Evolutionary conservation across 1,284 basidiomycete species (phyloP).

Genomic region (Papiliotrema laurentii): DNA sequence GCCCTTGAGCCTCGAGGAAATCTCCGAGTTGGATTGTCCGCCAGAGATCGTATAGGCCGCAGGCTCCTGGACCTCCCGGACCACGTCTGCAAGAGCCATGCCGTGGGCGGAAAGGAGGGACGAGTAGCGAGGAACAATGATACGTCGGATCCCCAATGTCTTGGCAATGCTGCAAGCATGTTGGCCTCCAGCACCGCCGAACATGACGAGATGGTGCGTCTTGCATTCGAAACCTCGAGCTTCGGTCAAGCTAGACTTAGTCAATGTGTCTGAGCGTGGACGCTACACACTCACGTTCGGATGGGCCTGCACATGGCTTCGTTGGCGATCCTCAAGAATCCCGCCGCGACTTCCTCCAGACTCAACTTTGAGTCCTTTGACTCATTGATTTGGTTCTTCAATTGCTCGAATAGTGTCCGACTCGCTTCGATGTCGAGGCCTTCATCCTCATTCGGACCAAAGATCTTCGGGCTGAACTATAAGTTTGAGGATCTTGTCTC

Average conservation of each 20-base stretch:
- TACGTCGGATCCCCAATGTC: slow-evolving; percentile 31
- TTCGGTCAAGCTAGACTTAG: slow-evolving; percentile 22
- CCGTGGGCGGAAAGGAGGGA: slow-evolving; percentile 42
- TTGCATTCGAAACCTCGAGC: slow-evolving; percentile 33
- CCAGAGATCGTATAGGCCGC: slow-evolving; percentile 20
- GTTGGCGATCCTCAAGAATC: slow-evolving; percentile 36
- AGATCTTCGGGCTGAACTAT: slow-evolving; percentile 32
- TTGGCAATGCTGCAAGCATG: slow-evolving; percentile 35
- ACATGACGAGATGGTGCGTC: slow-evolving; percentile 34
- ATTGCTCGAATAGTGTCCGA: slow-evolving; percentile 39
- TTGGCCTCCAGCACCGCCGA: slow-evolving; percentile 42
- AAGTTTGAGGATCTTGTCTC: neutral
- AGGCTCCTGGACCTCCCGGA: slow-evolving; percentile 34
- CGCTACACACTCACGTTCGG: slow-evolving; percentile 23
- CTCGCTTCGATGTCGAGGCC: slow-evolving; percentile 49
- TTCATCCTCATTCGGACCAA: slow-evolving; percentile 52
- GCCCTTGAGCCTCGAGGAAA: slow-evolving; percentile 18
- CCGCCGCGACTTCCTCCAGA: slow-evolving; percentile 32
- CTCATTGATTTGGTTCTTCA: slow-evolving; percentile 49
- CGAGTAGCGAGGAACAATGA: slow-evolving; percentile 36
- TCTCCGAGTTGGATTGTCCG: slow-evolving; percentile 16
- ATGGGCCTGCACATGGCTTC: slow-evolving; percentile 43
- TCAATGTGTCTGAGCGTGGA: neutral
- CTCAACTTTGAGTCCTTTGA: slow-evolving; percentile 24
- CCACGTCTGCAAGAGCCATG: slow-evolving; percentile 40